Evolutionary conservation across 192 early-diverging fungal genomes (phyloP).

Genomic region (Helicostylum pulchrum): DNA sequence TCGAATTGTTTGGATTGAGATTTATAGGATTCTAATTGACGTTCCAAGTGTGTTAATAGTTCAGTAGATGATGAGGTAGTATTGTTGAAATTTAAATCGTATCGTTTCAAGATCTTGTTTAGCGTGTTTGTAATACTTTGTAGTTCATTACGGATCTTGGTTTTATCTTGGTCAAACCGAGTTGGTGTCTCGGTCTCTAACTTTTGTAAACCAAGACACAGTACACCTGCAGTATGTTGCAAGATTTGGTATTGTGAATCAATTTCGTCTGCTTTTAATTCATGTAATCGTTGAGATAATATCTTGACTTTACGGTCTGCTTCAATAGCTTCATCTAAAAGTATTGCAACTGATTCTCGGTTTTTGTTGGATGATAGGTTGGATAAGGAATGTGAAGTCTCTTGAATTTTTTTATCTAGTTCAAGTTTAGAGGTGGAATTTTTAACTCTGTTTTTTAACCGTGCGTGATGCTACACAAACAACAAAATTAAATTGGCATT

Average conservation of each 20-base stretch:
- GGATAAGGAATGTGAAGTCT: slow-evolving; percentile 53
- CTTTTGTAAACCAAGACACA: slow-evolving; percentile 44
- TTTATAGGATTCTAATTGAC: slow-evolving; percentile 30
- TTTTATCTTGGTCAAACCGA: slow-evolving; percentile 17
- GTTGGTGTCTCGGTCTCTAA: slow-evolving; percentile 25
- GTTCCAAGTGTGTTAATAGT: slow-evolving; percentile 24
- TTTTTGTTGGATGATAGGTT: slow-evolving; percentile 40
- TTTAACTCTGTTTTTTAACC: slow-evolving; percentile 45
- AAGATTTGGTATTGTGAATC: slow-evolving; percentile 46
- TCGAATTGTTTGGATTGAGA: slow-evolving; percentile 32
- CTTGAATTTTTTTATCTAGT: slow-evolving; percentile 57
- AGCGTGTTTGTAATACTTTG: slow-evolving; percentile 35
- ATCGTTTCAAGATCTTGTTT: slow-evolving; percentile 26
- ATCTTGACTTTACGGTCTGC: slow-evolving; percentile 54
- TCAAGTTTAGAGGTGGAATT: slow-evolving; percentile 44
- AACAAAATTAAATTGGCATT: slow-evolving; percentile 5
- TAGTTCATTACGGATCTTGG: slow-evolving; percentile 29
- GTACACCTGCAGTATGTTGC: slow-evolving; percentile 52
- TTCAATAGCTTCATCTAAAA: slow-evolving; percentile 46
- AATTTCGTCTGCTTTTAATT: slow-evolving; percentile 43
- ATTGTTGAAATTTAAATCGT: background rate
- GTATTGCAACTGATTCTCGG: slow-evolving; percentile 48
- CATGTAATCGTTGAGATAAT: slow-evolving; percentile 46
- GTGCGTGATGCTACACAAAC: slow-evolving; percentile 45
- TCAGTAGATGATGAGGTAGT: slow-evolving; percentile 13